Base-by-base conservation (phyloP, 2,329 filamentous ascomycete species). In the Metarhizium robertsii region DNA sequence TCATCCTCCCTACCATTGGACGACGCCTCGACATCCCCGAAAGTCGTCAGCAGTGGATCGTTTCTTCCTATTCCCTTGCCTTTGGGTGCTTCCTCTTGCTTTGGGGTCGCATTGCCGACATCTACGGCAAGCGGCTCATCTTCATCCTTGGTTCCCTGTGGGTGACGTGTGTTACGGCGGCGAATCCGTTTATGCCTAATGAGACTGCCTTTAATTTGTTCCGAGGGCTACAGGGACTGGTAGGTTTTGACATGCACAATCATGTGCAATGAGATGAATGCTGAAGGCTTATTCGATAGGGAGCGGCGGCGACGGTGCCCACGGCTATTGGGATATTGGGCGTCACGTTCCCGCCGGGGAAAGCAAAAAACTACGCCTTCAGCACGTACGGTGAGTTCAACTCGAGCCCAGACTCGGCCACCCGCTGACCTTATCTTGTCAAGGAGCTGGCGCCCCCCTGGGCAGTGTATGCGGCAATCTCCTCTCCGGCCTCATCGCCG, bases 301-400 rank as follows among this genome's bases (percentile, higher is more conserved):
- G 84, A 2, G 82, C 83, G 30, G 85, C 86, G 2, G 83, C 84
- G 16, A 88, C 86, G 63, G 83, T 88, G 0, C 85, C 86, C 0
- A 87, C 85, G 0, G 86, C 85, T 0, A 81, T 89, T 63, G 86
- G 86, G 0, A 88, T 88, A 43, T 67, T 89, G 2, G 85, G 84
- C 0, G 79, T 80, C 1, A 87, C 83, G 0, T 88, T 88, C 54
- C 79, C 80, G 1, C 84, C 84, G 0, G 83, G 85, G 0, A 84
- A 81, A 59, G 80, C 84, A 4, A 88, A 87, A 69, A 88, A 86
- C 61, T 86, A 87, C 64, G 84, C 85, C 1, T 88, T 89, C 61
- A 81, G 80, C 42, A 75, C 78, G 25, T 87, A 86, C 56, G 77
- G 77, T 78, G 64, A 55, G 71, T 54, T 5, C 25, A 25, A 25